A percentile compares a stretch with the other conserved stretches of the same genome.
phyloP scores from a whole-genome alignment of 345 rosid species.

The Clarkia xantiana region DNA sequence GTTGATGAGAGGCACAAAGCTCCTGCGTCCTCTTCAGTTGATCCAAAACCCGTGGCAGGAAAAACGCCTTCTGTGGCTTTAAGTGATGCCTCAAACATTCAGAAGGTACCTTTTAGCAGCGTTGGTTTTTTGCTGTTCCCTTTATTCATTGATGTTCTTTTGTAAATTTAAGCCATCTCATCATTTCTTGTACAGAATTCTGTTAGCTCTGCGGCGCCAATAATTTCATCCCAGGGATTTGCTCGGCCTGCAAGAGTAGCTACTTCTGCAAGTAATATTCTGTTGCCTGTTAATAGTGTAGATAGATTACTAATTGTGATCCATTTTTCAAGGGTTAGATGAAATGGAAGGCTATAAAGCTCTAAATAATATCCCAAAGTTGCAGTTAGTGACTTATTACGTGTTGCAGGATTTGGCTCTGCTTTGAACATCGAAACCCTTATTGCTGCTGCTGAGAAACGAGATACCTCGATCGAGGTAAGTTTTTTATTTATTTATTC shows the following conservation, averaged over 20 bases:
- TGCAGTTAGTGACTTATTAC: background rate
- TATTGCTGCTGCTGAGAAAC: constrained; percentile 93
- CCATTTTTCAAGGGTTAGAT: too few relatives aligned
- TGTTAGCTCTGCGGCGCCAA: constrained; percentile 26
- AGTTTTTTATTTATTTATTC: background rate
- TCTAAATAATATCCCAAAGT: too few relatives aligned
- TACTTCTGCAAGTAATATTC: constrained; percentile 64
- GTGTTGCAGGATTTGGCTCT: constrained; percentile 75
- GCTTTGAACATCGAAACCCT: constrained; percentile 93
- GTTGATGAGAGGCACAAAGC: constrained; percentile 45
- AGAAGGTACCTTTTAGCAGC: constrained; percentile 31
- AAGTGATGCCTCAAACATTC: constrained; percentile 37
- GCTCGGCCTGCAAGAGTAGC: constrained; percentile 50
- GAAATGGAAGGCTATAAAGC: too few relatives aligned
- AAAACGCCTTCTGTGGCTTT: constrained; percentile 27
- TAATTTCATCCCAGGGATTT: constrained; percentile 47
- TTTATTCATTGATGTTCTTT: constrained; percentile 6
- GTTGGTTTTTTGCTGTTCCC: background rate
- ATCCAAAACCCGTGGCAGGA: constrained; percentile 25
- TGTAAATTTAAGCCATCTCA: background rate
- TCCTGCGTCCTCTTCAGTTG: constrained; percentile 22
- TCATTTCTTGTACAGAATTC: constrained; percentile 21
- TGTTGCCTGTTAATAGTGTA: constrained; percentile 5
- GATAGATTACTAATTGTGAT: background rate
- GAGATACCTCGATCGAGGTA: constrained; percentile 85